Percentiles rank a stretch among this genome's conserved stretches.
Conservation (phyloP, 2,329 filamentous ascomycete genomes). For the Fusarium setosum region DNA sequence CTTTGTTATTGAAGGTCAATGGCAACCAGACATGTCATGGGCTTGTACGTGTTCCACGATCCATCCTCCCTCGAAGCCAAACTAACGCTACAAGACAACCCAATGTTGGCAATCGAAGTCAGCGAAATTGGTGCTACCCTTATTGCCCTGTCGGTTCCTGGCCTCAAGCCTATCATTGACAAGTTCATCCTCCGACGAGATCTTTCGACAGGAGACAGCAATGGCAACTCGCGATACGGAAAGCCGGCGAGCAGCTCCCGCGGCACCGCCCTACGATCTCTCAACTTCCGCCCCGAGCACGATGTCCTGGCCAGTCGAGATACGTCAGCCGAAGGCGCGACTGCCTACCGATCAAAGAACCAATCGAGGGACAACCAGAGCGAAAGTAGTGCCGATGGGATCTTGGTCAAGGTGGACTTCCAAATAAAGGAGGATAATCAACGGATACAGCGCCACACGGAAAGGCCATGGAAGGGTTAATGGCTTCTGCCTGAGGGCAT, state of each 20-base stretch:
- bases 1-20: constrained; percentile 60
- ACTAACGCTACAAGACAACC: constrained; percentile 49
- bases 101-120: constrained; percentile 61
- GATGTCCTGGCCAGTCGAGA: constrained; percentile 42
- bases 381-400: constrained; percentile 45
- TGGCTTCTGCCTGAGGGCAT: neutral
- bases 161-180: constrained; percentile 60
- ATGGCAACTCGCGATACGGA: constrained; percentile 37
- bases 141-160: constrained; percentile 62
- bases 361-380: constrained; percentile 37
- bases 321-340: constrained; percentile 36
- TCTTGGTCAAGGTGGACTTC: constrained; percentile 52
- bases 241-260: constrained; percentile 35
- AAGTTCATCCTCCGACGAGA: constrained; percentile 44
- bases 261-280: constrained; percentile 45
- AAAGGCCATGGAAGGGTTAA: constrained; percentile 2
- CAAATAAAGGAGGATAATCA: constrained; percentile 44
- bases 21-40: constrained; percentile 61
- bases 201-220: constrained; percentile 24
- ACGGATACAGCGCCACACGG: constrained; percentile 8
- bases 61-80: neutral
- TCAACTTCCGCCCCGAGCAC: constrained; percentile 46
- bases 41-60: constrained; percentile 43
- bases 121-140: constrained; percentile 62
- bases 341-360: constrained; percentile 32